These are phyloP conservation scores for Nakataea oryzae DNA, from an alignment of 2,329 filamentous ascomycete species.

Conservation along the genomic window DNA sequence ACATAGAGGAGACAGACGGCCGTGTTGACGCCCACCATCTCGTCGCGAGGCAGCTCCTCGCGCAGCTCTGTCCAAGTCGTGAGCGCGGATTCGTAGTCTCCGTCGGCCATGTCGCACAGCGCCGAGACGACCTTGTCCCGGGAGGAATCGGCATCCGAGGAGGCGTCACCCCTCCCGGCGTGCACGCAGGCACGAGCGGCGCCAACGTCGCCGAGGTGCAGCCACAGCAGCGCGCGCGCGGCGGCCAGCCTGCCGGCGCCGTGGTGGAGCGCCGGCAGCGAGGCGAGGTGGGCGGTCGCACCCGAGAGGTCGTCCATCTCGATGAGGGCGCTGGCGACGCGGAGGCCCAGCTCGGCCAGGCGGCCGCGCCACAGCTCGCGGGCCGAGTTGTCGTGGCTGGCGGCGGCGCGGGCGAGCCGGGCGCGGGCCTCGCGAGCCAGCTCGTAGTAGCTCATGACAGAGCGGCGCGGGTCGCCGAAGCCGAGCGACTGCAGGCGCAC, in stretches of 20 bases:
- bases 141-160: conserved; percentile 11
- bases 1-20: conserved; percentile 79
- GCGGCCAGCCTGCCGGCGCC: conserved; percentile 26
- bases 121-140: conserved; percentile 45
- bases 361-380: conserved; percentile 59
- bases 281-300: conserved; percentile 62
- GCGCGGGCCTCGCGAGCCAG: conserved; percentile 67
- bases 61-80: conserved; percentile 46
- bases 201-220: conserved; percentile 68
- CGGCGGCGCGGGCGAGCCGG: conserved; percentile 38
- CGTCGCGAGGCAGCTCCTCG: conserved; percentile 34
- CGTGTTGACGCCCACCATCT: conserved; percentile 71
- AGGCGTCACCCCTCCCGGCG: neutral
- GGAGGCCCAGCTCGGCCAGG: conserved; percentile 63
- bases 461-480: conserved; percentile 72
- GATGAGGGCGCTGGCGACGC: conserved; percentile 56
- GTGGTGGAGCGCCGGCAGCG: conserved; percentile 29
- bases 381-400: conserved; percentile 38
- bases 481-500: conserved; percentile 79
- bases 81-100: conserved; percentile 55
- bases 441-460: conserved; percentile 86
- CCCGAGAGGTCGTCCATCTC: conserved; percentile 84
- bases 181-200: conserved; percentile 49
- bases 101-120: conserved; percentile 69
- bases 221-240: conserved; percentile 56